Percentiles rank a stretch among this genome's conserved stretches.
phyloP scores from a whole-genome alignment of 164 flowering plant genomes.

The Saururus chinensis region DNA sequence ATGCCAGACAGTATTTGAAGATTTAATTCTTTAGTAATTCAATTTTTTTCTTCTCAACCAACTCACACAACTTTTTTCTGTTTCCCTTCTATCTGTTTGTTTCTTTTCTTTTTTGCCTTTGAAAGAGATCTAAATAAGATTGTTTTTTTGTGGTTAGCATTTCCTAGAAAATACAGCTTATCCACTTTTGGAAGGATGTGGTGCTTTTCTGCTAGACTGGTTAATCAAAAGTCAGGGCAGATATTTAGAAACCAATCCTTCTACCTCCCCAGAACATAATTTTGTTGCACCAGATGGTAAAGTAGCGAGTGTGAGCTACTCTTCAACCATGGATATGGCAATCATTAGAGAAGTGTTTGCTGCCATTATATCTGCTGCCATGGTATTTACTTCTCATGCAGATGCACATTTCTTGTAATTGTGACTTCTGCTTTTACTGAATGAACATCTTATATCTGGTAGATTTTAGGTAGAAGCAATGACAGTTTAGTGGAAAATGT shows the following conservation, averaged over 20 bases:
- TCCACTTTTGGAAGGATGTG: constrained; percentile 75
- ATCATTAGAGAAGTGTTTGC: constrained; percentile 78
- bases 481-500: constrained; percentile 48
- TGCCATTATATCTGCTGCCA: constrained; percentile 61
- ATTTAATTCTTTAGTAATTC: too few species aligned
- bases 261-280: constrained; percentile 91
- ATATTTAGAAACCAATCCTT: constrained; percentile 79
- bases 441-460: neutral
- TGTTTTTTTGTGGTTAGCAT: neutral
- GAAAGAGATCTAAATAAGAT: too few species aligned
- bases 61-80: too few species aligned
- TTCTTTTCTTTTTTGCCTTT: too few species aligned
- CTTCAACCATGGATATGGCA: constrained; percentile 89
- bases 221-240: constrained; percentile 66
- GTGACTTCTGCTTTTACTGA: constrained; percentile 3
- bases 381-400: constrained; percentile 27
- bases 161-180: constrained; percentile 71
- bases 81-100: too few species aligned
- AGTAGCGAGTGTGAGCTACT: constrained; percentile 86
- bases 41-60: too few species aligned
- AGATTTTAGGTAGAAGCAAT: constrained; percentile 62
- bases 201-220: constrained; percentile 81
- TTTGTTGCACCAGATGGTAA: constrained; percentile 83
- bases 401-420: neutral
- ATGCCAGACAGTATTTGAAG: too few species aligned